These are phyloP conservation scores for Arthrinium phaeospermum DNA, from an alignment of 2,329 filamentous ascomycete genomes.

Conservation along the genomic window DNA sequence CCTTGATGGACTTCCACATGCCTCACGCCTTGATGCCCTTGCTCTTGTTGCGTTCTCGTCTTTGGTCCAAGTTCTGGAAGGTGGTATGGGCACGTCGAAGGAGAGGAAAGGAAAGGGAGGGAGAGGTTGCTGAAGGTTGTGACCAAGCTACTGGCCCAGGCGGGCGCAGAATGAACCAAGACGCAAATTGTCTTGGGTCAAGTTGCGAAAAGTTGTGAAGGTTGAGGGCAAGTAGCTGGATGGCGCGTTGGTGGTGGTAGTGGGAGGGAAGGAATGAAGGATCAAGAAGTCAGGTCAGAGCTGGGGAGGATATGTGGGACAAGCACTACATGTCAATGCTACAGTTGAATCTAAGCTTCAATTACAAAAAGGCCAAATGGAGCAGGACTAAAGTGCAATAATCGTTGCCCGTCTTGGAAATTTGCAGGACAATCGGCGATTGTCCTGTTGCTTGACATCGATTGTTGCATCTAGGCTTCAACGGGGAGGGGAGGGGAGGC, in stretches of 20 bases:
- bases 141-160: background rate
- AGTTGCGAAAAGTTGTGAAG: background rate
- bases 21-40: background rate
- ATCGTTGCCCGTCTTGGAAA: background rate
- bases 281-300: background rate
- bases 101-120: background rate
- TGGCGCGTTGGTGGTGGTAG: background rate
- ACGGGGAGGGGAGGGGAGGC: background rate
- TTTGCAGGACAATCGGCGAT: background rate
- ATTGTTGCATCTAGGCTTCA: background rate
- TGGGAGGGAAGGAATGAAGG: background rate
- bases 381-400: background rate
- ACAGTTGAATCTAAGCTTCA: background rate
- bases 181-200: background rate
- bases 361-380: background rate
- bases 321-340: background rate
- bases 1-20: slow-evolving; percentile 23
- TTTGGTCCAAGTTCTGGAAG: background rate
- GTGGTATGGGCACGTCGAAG: background rate
- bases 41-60: background rate
- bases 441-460: background rate
- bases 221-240: background rate
- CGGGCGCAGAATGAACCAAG: background rate
- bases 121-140: background rate
- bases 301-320: background rate